These are phyloP conservation scores for Mikania micrantha DNA, from an alignment of 129 eudicot genomes.

Conservation along the genomic window DNA sequence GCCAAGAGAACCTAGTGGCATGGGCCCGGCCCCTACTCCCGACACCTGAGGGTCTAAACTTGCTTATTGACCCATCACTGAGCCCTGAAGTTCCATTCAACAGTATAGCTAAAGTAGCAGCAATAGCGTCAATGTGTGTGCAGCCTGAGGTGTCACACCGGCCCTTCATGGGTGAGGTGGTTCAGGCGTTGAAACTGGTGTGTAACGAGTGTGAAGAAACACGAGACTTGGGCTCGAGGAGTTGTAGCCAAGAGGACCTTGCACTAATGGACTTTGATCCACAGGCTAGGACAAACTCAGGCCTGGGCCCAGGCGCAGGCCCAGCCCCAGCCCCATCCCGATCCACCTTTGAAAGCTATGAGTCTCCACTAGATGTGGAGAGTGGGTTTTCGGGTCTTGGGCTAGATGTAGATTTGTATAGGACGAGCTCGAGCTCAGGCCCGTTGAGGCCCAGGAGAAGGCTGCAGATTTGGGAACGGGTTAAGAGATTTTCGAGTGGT, in stretches of 20 bases:
- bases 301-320: constrained; percentile 1
- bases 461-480: constrained; percentile 47
- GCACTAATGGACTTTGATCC: constrained; percentile 39
- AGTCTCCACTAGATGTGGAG: constrained; percentile 46
- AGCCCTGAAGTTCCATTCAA: constrained; percentile 64
- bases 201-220: constrained; percentile 61
- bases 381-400: constrained; percentile 53
- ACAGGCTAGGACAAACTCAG: constrained; percentile 27
- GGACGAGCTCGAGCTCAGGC: constrained; percentile 74
- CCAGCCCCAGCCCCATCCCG: constrained; percentile 14
- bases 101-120: constrained; percentile 81
- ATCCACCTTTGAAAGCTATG: constrained; percentile 32
- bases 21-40: constrained; percentile 91
- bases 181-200: constrained; percentile 77
- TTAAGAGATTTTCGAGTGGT: constrained; percentile 61
- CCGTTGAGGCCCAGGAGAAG: constrained; percentile 48
- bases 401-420: constrained; percentile 38
- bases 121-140: constrained; percentile 98
- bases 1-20: constrained; percentile 79
- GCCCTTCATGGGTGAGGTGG: constrained; percentile 98
- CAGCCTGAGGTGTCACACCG: constrained; percentile 95
- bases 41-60: constrained; percentile 56
- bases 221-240: constrained; percentile 42
- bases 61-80: constrained; percentile 61
- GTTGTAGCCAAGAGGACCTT: constrained; percentile 53